Evolutionary conservation across 257 asterid genomes (phyloP).

Genomic region (Linderniella brevidens): DNA sequence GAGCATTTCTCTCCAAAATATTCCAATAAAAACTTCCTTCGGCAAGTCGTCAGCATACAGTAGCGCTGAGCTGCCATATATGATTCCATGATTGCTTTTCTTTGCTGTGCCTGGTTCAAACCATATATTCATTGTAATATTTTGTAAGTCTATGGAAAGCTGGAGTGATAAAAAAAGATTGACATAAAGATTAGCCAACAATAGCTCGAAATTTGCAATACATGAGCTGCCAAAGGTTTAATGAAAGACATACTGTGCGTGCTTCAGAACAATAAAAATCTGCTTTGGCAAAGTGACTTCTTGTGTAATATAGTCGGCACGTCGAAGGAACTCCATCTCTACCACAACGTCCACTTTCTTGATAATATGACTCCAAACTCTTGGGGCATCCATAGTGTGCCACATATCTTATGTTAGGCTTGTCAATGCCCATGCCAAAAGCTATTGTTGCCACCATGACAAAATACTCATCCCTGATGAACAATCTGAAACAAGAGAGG

Average conservation of each 20-base stretch:
- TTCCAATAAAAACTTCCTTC: slow-evolving; percentile 74
- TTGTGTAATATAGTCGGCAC: slow-evolving; percentile 72
- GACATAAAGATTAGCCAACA: neutral
- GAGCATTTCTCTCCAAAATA: slow-evolving; percentile 60
- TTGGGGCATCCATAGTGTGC: slow-evolving; percentile 96
- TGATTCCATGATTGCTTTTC: slow-evolving; percentile 70
- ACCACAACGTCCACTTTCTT: slow-evolving; percentile 98
- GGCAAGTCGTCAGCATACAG: slow-evolving; percentile 71
- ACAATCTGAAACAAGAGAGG: slow-evolving; percentile 42
- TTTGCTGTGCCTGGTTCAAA: slow-evolving; percentile 49
- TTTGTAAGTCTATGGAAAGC: neutral
- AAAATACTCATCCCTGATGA: slow-evolving; percentile 82
- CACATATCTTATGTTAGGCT: slow-evolving; percentile 79
- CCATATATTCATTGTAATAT: no score
- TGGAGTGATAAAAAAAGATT: slow-evolving; percentile 9
- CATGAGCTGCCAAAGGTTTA: no score
- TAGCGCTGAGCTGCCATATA: slow-evolving; percentile 59
- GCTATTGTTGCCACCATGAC: slow-evolving; percentile 96
- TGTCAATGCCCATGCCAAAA: slow-evolving; percentile 98
- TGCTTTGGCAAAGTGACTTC: slow-evolving; percentile 70
- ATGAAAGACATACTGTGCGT: slow-evolving; percentile 33
- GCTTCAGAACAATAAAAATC: slow-evolving; percentile 80
- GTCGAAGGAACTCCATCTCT: slow-evolving; percentile 83
- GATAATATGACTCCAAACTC: slow-evolving; percentile 94
- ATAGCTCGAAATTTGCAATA: no score